Evolutionary conservation across 2,329 filamentous ascomycete genomes (phyloP), one percentile per base, ranked within the genome.

Genomic region (Aspergillus pseudotamarii): DNA sequence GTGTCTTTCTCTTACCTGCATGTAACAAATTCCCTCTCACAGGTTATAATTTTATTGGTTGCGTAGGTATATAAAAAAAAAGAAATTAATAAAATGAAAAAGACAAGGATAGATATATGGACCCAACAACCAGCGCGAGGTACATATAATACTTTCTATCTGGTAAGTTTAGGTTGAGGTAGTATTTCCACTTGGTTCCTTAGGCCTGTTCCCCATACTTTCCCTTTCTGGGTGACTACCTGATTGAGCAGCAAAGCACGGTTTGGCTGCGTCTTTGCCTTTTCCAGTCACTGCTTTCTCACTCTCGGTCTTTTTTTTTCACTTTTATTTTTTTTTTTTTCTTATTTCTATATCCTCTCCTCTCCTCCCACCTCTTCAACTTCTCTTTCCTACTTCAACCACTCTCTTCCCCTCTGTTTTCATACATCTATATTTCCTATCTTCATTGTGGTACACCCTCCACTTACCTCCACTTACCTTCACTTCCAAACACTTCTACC

Each of bases 201-300:
- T 32, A 58, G 19, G 41, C 41, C 34, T 34, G 21, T 61, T 59
- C 58, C 38, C 62, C 61, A 48, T 60, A 38, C 63, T 65, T 66
- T 46, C 63, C 65, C 50, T 28, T 51, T 58, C 57, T 60, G 66
- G 57, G 56, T 61, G 55, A 51, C 57, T 63, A 43, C 61, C 61
- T 59, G 48, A n/a, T 59, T 23, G 36, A 45, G 46, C 46, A 34
- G 41, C 34, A 34, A 54, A 60, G 60, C 57, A 61, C 53, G 57
- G 38, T 46, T 59, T 48, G 45, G 38, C 46, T 57, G 56, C 57
- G 14, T 50, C 57, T 48, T 60, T 41, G 60, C 57, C 51, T 26
- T 57, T 51, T 54, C 58, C 34, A 30, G 34, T 32, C 38, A 56
- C 26, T 32, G 38, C 38, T 19, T 58, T 30, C 36, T 48, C 60